Percentiles rank a stretch among this genome's conserved stretches.
phyloP scores from a whole-genome alignment of 148 eudicot species.

The Arctostaphylos glauca region DNA sequence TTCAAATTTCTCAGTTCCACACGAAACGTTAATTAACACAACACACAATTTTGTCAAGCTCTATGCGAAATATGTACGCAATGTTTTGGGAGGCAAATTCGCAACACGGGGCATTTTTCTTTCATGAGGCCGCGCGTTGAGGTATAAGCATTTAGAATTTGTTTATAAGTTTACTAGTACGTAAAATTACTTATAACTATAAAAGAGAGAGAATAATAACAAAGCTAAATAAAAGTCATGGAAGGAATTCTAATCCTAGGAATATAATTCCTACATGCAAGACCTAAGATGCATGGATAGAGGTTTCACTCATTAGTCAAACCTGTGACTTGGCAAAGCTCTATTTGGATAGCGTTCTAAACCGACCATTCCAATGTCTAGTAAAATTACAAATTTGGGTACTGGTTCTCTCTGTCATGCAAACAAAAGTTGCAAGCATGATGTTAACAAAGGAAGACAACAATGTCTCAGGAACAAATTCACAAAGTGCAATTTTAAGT shows the following conservation, averaged over 20 bases:
- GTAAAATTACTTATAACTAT: neutral
- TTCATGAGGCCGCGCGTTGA: neutral
- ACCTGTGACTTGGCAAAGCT: neutral
- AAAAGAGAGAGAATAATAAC: neutral
- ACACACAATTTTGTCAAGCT: neutral
- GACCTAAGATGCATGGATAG: neutral
- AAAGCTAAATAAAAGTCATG: neutral
- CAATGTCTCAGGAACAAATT: neutral
- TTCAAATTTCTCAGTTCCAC: neutral
- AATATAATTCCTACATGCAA: neutral
- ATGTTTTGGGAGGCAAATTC: neutral
- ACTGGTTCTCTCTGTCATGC: neutral
- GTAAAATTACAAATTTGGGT: neutral
- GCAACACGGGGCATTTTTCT: neutral
- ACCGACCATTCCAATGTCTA: neutral
- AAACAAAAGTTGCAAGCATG: neutral
- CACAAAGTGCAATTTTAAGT: neutral
- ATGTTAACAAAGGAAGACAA: neutral
- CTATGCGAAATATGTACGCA: neutral
- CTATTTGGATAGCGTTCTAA: neutral
- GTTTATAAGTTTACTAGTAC: neutral
- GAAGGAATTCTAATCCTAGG: neutral
- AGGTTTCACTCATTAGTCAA: neutral
- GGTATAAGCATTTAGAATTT: neutral
- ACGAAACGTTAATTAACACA: neutral